A percentile compares a stretch with the other conserved stretches of the same genome.
Conservation (phyloP, 2,329 filamentous ascomycete species). For the Penicillium sp. region DNA sequence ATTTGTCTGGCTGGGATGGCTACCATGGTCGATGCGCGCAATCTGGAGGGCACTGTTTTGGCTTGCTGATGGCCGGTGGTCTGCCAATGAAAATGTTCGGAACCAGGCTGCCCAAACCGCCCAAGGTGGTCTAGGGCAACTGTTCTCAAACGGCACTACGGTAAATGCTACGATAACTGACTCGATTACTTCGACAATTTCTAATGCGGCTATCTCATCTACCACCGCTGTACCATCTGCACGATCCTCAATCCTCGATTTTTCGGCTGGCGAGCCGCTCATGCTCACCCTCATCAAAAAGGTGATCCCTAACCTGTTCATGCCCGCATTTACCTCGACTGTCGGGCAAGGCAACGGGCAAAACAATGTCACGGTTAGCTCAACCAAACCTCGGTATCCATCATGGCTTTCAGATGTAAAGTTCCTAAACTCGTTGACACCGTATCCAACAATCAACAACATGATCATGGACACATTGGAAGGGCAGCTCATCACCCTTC, state of each 20-base stretch:
- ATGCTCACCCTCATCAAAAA: constrained; percentile 50
- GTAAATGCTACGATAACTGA: constrained; percentile 21
- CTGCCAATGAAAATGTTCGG: constrained; percentile 31
- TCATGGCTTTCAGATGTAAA: constrained; percentile 60
- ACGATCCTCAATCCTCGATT: constrained; percentile 43
- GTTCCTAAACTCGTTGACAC: constrained; percentile 59
- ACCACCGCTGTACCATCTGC: constrained; percentile 31
- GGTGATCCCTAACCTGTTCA: constrained; percentile 38
- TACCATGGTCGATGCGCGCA: constrained; percentile 87
- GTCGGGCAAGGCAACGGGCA: constrained; percentile 28
- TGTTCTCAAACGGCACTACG: constrained; percentile 31
- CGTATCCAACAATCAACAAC: constrained; percentile 71
- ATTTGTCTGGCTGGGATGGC: constrained; percentile 82
- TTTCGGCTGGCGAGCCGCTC: constrained; percentile 46
- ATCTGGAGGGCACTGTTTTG: constrained; percentile 95
- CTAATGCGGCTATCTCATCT: constrained; percentile 27
- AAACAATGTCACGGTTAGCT: constrained; percentile 29
- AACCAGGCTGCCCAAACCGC: constrained; percentile 15
- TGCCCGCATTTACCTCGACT: constrained; percentile 32
- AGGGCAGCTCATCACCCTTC: constrained; percentile 87
- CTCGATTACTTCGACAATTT: constrained; percentile 25
- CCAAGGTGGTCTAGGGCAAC: constrained; percentile 22
- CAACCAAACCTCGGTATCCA: constrained; percentile 40
- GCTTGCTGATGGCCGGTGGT: constrained; percentile 77
- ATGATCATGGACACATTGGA: constrained; percentile 81